phyloP scores from a whole-genome alignment of 2,329 filamentous ascomycete species.

The Fusarium mundagurra region DNA sequence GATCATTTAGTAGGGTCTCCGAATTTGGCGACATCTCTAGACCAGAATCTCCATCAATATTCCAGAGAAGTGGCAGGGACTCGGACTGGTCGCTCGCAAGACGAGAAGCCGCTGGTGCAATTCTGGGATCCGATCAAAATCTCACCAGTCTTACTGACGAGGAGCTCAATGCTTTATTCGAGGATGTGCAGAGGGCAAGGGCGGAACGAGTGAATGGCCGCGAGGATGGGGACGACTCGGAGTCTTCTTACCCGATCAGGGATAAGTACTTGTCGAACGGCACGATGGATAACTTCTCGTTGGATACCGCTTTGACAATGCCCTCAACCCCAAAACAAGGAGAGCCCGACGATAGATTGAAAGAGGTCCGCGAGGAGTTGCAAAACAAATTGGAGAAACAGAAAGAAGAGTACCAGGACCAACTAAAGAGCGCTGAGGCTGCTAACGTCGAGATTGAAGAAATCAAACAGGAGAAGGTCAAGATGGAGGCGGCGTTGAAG shows the following conservation, averaged over 20 bases:
- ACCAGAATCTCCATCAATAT: conserved; percentile 81
- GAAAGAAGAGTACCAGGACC: conserved; percentile 83
- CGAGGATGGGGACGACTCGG: conserved; percentile 87
- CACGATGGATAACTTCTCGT: conserved; percentile 93
- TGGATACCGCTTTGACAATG: conserved; percentile 94
- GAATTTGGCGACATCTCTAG: conserved; percentile 78
- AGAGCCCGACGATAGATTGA: conserved; percentile 79
- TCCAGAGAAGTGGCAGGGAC: conserved; percentile 73
- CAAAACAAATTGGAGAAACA: conserved; percentile 84
- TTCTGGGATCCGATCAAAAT: conserved; percentile 90
- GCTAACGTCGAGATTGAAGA: conserved; percentile 84
- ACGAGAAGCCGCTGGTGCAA: conserved; percentile 89
- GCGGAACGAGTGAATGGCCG: conserved; percentile 77
- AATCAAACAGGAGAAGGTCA: conserved; percentile 81
- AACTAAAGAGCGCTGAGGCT: conserved; percentile 78
- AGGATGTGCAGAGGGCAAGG: conserved; percentile 89
- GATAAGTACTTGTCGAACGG: conserved; percentile 97
- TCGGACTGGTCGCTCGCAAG: conserved; percentile 96
- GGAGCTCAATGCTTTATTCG: conserved; percentile 91
- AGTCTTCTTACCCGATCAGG: conserved; percentile 89
- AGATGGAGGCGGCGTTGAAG: conserved; percentile 84
- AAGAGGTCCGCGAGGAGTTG: conserved; percentile 82
- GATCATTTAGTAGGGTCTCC: conserved; percentile 82
- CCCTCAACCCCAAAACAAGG: conserved; percentile 87
- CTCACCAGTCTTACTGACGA: conserved; percentile 91